phyloP scores from a whole-genome alignment of 352 stramenopile species.

The Aphanomyces astaci region DNA sequence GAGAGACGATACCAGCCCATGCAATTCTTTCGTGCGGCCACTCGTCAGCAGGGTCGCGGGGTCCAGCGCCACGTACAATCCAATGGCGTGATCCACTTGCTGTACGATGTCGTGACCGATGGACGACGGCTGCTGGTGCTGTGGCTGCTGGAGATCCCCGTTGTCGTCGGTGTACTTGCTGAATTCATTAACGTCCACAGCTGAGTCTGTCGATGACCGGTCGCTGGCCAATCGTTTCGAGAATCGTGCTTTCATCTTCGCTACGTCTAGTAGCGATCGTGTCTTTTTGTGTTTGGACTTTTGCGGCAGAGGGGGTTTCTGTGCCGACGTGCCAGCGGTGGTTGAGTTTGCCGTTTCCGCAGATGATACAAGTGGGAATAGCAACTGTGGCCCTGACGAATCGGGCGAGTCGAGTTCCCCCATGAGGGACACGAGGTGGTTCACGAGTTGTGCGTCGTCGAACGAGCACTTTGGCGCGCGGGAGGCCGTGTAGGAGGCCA shows the following conservation, averaged over 20 bases:
- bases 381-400: neutral
- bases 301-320: neutral
- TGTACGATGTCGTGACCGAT: neutral
- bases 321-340: neutral
- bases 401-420: neutral
- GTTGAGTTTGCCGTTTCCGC: neutral
- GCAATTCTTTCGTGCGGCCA: neutral
- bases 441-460: neutral
- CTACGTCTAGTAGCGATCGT: neutral
- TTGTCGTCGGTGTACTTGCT: neutral
- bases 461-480: neutral
- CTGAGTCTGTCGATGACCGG: neutral
- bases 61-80: neutral
- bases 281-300: conserved; percentile 7
- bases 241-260: conserved; percentile 9
- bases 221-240: neutral
- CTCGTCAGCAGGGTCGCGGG: neutral
- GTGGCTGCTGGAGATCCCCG: neutral
- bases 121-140: neutral
- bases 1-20: conserved; percentile 6
- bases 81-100: neutral
- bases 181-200: neutral
- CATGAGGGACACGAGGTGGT: conserved; percentile 2
- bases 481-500: neutral
- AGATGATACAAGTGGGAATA: neutral